Base-by-base conservation (phyloP, 768 basidiomycete genomes). In the Lentinula detonsa region DNA sequence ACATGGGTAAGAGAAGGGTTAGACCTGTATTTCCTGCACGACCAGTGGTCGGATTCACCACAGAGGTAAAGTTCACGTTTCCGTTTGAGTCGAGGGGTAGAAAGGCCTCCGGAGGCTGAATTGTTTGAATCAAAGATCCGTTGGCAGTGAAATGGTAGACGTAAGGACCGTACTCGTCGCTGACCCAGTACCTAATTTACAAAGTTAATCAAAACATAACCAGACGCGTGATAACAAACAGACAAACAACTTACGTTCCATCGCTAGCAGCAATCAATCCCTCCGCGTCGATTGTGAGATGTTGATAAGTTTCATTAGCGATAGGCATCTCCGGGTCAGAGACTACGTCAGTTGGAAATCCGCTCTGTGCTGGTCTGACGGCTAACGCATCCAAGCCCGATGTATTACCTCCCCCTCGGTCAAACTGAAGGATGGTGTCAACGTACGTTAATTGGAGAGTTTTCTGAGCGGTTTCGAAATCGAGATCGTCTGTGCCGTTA, bases 131-230 rank as follows among this genome's bases (percentile, higher is more conserved):
- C 5, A 88, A 71, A 1, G 76, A 65, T 1, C 85, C 85, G 28
- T 70, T 68, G 0, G 75, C 66, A 0, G 76, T 70, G 69, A 82
- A 82, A 15, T 74, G 77, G 69, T 87, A 85, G 63, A 88, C 83
- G 65, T 85, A 84, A 3, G 85, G 84, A 1, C 85, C 87, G 64
- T 88, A 88, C 71, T 88, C 87, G 67, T 88, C 87, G 65, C 83
- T 83, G 34, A 82, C 74, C 85, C 84, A 87, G 70, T 78, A 85
- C 0, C 84, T 85, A 61, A 18, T 8, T 13, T 39, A 39, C 37
- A 39, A 39, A 39, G 13, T 8, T 13, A 39, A 39, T 8, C 9
- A 39, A 39, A 39, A 39, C 13, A 39, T 8, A 39, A 0, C 9
- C 37, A 39, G 13, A 2, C 2, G 23, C 23, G 23, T 2, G 23